Evolutionary conservation across 2,329 filamentous ascomycete genomes (phyloP), one percentile per base, ranked within the genome.

Genomic region (Ophiostoma ulmi): DNA sequence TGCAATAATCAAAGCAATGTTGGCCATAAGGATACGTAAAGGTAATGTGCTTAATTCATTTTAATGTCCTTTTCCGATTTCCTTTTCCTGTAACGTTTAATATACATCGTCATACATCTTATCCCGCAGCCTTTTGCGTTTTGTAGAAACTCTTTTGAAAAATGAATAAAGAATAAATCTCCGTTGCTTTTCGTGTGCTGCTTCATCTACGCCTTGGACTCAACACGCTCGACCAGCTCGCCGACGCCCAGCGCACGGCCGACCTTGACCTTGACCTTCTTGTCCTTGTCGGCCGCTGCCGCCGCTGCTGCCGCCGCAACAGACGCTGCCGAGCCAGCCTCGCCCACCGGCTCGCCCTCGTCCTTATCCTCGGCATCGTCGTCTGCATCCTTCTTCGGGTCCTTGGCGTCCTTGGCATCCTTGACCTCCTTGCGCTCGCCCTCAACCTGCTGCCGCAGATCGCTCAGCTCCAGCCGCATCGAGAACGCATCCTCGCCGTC

Each of bases 401-500:
- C 76, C n/a, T 80, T 80, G 73, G 81, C 81, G 71, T 80, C 81
- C 17, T 39, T 65, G 31, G 31, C 20, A 5, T 22, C 36, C n/a
- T 65, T 65, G 63, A 41, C 7, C 20, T 22, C 36, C 36, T 22
- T 41, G 36, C 63, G 63, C 63, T 65, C 63, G n/a, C 35, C 63
- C 73, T 82, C 79, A 69, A 83, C 77, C 77, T 82, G 81, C 72
- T 83, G 81, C 73, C 83, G 80, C 78, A 91, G 84, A 74, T 85
- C 83, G 72, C 86, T 82, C 63, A 99, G 85, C 77, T 98, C 91
- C 79, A 97, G 91, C 73, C 89, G 90, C 95, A 99, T 99, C 78
- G 89, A 91, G 79, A 89, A 97, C 52, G 95, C 95, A 82, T 99
- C 93, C 83, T 99, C 95, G 72, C 94, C 94, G 80, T 99, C 95